Evolutionary conservation across 139 green algal genomes (phyloP), one percentile per base, ranked within the genome.

Genomic region (Chlamydomonas sphaeroides): DNA sequence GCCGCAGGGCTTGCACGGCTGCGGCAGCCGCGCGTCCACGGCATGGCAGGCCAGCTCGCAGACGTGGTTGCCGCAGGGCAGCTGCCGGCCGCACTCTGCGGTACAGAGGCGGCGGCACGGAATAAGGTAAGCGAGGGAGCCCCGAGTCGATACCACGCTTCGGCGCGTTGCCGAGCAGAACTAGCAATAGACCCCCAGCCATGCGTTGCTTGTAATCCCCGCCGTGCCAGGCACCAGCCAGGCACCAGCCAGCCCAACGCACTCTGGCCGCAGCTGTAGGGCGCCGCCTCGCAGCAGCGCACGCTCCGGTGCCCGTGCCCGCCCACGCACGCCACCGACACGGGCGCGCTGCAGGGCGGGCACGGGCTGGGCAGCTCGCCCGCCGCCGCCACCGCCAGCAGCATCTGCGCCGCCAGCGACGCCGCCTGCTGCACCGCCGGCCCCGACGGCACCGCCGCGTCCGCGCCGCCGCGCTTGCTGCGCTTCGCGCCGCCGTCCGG

Each of bases 51-150:
- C 59, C 23, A 87, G 53, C 21, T 53, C 41, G 89, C 93, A 97
- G 28, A 53, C 83, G 85, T 97, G 93, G 73, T 93, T 93, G 63
- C 88, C 89, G 79, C 93, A 97, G 1, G 77, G 26, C n/a, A 97
- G 86, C 10, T 65, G 63, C 15, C 42, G 48, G 18, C 87, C 83
- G 62, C 90, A 93, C 0, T 62, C 45, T 38, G 56, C 38, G 14
- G n/a, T n/a, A n/a, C n/a, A n/a, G n/a, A n/a, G n/a, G n/a, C n/a
- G n/a, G n/a, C n/a, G n/a, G n/a, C n/a, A n/a, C n/a, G n/a, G n/a
- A n/a, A n/a, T n/a, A n/a, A n/a, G n/a, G n/a, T n/a, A n/a, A n/a
- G n/a, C n/a, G n/a, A n/a, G n/a, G n/a, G n/a, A n/a, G n/a, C n/a
- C n/a, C n/a, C n/a, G n/a, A n/a, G n/a, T n/a, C n/a, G n/a, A n/a